Evolutionary conservation across 306 rosid species (phyloP).

Genomic region (Styphnolobium japonicum): DNA sequence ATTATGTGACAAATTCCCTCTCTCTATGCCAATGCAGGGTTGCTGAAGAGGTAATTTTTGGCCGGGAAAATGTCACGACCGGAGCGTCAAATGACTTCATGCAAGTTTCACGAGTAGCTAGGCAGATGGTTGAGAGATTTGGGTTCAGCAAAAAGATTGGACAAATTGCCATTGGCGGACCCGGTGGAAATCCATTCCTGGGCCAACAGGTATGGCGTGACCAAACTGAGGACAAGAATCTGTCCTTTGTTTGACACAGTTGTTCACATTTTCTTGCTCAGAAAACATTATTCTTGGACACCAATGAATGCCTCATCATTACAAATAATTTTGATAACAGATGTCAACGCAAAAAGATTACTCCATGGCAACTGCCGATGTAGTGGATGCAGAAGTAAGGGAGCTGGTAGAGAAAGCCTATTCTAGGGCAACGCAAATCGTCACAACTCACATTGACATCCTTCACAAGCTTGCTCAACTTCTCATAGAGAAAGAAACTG

Average conservation of each 20-base stretch:
- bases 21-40: constrained; percentile 37
- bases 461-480: constrained; percentile 94
- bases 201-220: constrained; percentile 66
- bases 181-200: constrained; percentile 80
- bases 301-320: background rate
- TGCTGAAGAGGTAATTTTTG: constrained; percentile 50
- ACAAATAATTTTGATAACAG: constrained; percentile 39
- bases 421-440: constrained; percentile 64
- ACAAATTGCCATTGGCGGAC: constrained; percentile 65
- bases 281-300: background rate
- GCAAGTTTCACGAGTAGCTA: constrained; percentile 82
- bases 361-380: constrained; percentile 90
- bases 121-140: constrained; percentile 82
- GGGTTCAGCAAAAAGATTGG: constrained; percentile 85
- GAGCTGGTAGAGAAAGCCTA: constrained; percentile 91
- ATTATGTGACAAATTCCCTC: background rate
- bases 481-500: constrained; percentile 92
- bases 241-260: background rate
- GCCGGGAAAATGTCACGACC: constrained; percentile 59
- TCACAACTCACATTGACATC: constrained; percentile 84
- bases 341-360: constrained; percentile 90
- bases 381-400: constrained; percentile 90
- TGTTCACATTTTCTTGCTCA: background rate
- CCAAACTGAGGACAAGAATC: too few relatives aligned
- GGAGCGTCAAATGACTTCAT: constrained; percentile 84